These are phyloP conservation scores for Gossypium trilobum DNA, from an alignment of 441 rosid genomes.

Conservation along the genomic window DNA sequence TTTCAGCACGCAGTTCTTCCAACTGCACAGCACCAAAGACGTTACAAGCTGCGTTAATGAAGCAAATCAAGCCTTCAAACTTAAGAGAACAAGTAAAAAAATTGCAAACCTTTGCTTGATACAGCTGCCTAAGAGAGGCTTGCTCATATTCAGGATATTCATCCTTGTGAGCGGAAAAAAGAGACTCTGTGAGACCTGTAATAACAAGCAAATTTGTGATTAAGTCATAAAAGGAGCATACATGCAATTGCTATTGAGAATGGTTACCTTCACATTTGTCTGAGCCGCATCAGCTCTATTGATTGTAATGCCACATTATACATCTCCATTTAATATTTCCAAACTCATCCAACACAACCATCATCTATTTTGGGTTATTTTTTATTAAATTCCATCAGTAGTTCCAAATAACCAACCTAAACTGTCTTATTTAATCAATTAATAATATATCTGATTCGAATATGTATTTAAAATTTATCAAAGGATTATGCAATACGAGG, in stretches of 20 bases:
- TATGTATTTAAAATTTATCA: not conserved
- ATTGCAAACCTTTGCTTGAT: slow-evolving; percentile 67
- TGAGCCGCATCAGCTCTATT: not conserved
- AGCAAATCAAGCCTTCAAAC: slow-evolving; percentile 13
- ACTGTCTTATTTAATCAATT: not conserved
- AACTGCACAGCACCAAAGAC: slow-evolving; percentile 44
- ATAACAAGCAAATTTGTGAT: slow-evolving; percentile 15
- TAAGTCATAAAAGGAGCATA: not conserved
- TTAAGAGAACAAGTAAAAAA: slow-evolving; percentile 13
- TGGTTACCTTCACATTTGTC: not conserved
- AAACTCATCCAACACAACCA: not conserved
- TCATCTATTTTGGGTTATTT: not conserved
- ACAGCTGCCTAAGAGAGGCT: slow-evolving; percentile 87
- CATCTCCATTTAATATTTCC: slow-evolving; percentile 1
- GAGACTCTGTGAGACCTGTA: slow-evolving; percentile 89
- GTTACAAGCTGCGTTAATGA: slow-evolving; percentile 11
- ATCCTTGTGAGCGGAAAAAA: slow-evolving; percentile 90
- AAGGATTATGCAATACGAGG: not conserved
- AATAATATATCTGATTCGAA: not conserved
- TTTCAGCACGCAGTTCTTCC: slow-evolving; percentile 86
- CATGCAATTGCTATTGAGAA: not conserved
- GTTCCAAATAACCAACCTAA: not conserved
- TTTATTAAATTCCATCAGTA: not conserved
- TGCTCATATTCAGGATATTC: slow-evolving; percentile 92
- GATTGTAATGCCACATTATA: not conserved